Conservation (phyloP, 208 protist species). For the Blastocrithidia nonstop region DNA sequence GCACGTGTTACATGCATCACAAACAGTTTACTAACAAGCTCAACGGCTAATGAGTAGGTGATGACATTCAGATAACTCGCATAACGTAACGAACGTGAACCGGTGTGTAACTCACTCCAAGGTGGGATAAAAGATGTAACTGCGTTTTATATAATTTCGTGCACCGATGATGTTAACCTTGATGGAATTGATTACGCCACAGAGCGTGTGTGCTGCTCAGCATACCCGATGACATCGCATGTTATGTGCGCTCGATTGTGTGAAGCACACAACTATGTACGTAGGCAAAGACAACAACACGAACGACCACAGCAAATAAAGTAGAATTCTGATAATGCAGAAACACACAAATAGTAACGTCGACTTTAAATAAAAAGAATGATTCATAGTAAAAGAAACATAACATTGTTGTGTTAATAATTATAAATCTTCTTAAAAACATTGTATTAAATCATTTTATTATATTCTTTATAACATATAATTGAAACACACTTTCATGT, state of each 20-base stretch:
- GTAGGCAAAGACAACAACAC: background rate
- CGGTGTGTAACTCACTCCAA: conserved; percentile 57
- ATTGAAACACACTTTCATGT: conserved; percentile 3
- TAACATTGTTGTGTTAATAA: conserved; percentile 5
- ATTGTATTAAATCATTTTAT: no score
- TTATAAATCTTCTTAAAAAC: no score
- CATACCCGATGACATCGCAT: conserved; percentile 59
- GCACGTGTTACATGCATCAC: conserved; percentile 56
- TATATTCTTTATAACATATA: no score
- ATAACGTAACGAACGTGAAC: conserved; percentile 8
- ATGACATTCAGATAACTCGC: conserved; percentile 14
- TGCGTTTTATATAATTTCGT: conserved; percentile 70
- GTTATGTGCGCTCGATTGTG: conserved; percentile 66
- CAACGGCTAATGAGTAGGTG: conserved; percentile 6
- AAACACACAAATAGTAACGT: background rate
- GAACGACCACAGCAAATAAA: conserved; percentile 3
- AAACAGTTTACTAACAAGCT: conserved; percentile 29
- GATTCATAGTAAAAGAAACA: no score
- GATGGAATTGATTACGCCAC: conserved; percentile 73
- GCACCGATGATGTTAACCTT: conserved; percentile 61
- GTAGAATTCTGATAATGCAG: conserved; percentile 3
- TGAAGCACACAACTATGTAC: conserved; percentile 18
- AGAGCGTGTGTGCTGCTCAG: conserved; percentile 43
- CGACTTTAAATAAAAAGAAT: background rate
- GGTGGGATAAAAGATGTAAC: conserved; percentile 69